These are phyloP conservation scores for Silene vulgaris DNA, from an alignment of 179 eudicot species.

Conservation along the genomic window DNA sequence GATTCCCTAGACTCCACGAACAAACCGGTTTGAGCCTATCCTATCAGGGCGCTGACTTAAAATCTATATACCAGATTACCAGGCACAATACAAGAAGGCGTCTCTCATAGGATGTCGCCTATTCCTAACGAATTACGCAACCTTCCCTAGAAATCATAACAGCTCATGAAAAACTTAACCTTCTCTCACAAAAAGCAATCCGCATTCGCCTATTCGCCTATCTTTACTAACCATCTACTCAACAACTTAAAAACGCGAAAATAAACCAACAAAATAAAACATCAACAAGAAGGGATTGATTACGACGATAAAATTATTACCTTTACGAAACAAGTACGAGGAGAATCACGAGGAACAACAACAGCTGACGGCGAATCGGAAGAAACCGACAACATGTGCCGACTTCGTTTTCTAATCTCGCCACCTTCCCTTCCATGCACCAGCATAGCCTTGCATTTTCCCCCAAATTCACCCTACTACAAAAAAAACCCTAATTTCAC, in stretches of 20 bases:
- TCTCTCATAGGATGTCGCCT: background rate
- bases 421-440: constrained; percentile 43
- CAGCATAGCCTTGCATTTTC: constrained; percentile 47
- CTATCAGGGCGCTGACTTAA: background rate
- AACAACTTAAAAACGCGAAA: background rate
- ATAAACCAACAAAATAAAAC: background rate
- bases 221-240: background rate
- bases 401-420: constrained; percentile 34
- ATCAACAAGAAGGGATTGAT: background rate
- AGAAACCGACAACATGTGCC: constrained; percentile 52
- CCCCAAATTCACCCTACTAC: constrained; percentile 32
- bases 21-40: background rate
- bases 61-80: background rate
- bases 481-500: constrained; percentile 18
- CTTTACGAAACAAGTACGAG: constrained; percentile 37
- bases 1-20: background rate
- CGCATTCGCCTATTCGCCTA: background rate
- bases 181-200: too few species aligned
- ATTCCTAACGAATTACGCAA: background rate
- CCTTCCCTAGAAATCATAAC: too few species aligned
- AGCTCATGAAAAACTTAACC: background rate
- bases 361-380: constrained; percentile 32
- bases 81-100: background rate
- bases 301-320: constrained; percentile 19
- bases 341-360: constrained; percentile 25